Conservation (phyloP, 1,284 basidiomycete genomes). For the Hymenochaete sp. region DNA sequence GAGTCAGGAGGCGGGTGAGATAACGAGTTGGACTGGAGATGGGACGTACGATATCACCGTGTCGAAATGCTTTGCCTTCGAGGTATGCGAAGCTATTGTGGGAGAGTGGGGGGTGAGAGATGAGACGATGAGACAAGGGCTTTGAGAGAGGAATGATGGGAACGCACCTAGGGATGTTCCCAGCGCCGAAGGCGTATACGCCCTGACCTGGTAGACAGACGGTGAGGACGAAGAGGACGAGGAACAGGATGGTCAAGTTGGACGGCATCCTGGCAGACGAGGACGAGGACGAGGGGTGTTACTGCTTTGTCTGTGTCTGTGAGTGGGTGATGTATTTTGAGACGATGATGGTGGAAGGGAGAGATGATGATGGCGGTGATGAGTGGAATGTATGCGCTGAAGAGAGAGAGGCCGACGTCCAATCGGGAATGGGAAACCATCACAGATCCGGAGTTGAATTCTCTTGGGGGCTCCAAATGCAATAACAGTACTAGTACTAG, state of each 20-base stretch:
- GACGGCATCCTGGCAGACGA: too few relatives aligned
- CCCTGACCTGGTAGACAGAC: slow-evolving; percentile 49
- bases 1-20: background rate
- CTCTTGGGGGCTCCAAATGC: background rate
- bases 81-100: slow-evolving; percentile 54
- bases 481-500: too few relatives aligned
- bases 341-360: too few relatives aligned
- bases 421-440: background rate
- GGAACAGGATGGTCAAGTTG: slow-evolving; percentile 30
- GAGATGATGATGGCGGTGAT: background rate
- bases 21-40: too few relatives aligned
- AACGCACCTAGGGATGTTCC: slow-evolving; percentile 62
- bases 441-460: background rate
- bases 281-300: too few relatives aligned
- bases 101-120: background rate
- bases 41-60: slow-evolving; percentile 72
- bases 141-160: background rate
- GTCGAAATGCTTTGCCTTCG: slow-evolving; percentile 74
- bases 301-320: too few relatives aligned
- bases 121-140: background rate
- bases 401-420: too few relatives aligned
- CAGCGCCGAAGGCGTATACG: slow-evolving; percentile 67
- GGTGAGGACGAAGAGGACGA: slow-evolving; percentile 46
- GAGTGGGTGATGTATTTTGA: too few relatives aligned
- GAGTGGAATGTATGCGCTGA: background rate